Conservation (phyloP, 164 flowering plant species). For the grape (Vitis vinifera) region DNA sequence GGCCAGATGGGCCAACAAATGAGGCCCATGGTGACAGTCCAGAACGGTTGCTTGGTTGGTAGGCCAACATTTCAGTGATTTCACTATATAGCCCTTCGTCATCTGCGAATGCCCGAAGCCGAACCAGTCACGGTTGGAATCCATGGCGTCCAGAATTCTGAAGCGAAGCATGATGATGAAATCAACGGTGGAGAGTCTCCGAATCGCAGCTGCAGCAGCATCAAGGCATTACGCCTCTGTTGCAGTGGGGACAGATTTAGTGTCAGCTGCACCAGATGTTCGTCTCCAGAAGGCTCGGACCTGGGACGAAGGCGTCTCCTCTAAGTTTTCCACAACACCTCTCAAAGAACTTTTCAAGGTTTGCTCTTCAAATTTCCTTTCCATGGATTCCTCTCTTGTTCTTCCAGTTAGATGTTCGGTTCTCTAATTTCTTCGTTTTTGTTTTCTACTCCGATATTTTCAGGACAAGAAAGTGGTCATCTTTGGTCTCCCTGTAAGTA, state of each 20-base stretch:
- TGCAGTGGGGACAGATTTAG: slow-evolving; percentile 71
- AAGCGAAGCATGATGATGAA: slow-evolving; percentile 33
- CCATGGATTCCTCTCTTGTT: not conserved
- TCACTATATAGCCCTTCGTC: no score
- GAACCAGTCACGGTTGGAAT: not conserved
- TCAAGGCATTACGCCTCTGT: slow-evolving; percentile 56
- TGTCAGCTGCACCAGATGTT: slow-evolving; percentile 71
- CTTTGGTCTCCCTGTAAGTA: slow-evolving; percentile 97
- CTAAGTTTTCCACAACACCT: slow-evolving; percentile 88
- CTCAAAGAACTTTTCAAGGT: slow-evolving; percentile 83
- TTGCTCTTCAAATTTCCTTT: not conserved
- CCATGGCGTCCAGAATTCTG: slow-evolving; percentile 48
- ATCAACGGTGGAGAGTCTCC: slow-evolving; percentile 19
- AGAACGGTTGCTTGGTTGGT: no score
- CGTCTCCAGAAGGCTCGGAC: slow-evolving; percentile 87
- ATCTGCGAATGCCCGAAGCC: no score
- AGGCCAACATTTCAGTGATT: no score
- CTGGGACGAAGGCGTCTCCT: slow-evolving; percentile 97
- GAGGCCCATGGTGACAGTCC: no score
- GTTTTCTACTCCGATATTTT: slow-evolving; percentile 8
- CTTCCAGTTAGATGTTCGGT: no score
- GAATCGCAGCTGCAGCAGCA: slow-evolving; percentile 16
- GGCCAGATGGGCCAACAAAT: no score
- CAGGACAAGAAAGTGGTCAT: slow-evolving; percentile 97
- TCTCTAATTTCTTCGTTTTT: not conserved